These are phyloP conservation scores for Fraxinus anomala DNA, from an alignment of 257 asterid genomes.

Conservation along the genomic window DNA sequence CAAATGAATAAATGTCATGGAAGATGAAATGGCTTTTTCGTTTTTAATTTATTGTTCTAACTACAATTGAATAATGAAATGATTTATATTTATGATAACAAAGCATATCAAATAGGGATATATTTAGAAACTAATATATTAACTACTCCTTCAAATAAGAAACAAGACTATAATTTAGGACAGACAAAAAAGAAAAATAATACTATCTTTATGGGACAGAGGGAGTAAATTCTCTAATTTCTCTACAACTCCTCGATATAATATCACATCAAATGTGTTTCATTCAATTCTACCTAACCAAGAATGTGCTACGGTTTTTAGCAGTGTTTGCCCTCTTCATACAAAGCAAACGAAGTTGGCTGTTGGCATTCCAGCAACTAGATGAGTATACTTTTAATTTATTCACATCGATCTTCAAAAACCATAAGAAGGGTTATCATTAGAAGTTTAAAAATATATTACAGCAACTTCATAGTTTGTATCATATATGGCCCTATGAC, in stretches of 20 bases:
- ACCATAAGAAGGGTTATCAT: too few species aligned
- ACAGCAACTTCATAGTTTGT: not conserved
- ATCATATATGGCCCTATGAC: not conserved
- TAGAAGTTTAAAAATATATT: not conserved
- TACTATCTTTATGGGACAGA: too few species aligned
- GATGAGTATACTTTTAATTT: not conserved
- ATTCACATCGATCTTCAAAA: not conserved
- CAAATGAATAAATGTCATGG: too few species aligned
- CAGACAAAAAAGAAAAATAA: too few species aligned
- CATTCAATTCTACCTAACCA: conserved; percentile 1
- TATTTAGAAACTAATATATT: too few species aligned
- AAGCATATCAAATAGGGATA: too few species aligned
- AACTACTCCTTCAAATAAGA: too few species aligned
- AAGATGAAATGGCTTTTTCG: too few species aligned
- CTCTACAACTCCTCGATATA: conserved; percentile 8
- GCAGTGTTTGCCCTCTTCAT: not conserved
- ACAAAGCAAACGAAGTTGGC: not conserved
- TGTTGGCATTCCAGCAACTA: not conserved
- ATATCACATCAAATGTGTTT: conserved; percentile 13
- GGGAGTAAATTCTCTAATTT: not conserved
- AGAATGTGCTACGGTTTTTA: not conserved
- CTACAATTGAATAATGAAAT: too few species aligned
- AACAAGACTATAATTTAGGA: too few species aligned
- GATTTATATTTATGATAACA: too few species aligned
- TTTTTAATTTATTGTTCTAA: too few species aligned